Evolutionary conservation across 805 yeast genomes (phyloP), one percentile per base, ranked within the genome.

Genomic region (Candida coleopterorum): DNA sequence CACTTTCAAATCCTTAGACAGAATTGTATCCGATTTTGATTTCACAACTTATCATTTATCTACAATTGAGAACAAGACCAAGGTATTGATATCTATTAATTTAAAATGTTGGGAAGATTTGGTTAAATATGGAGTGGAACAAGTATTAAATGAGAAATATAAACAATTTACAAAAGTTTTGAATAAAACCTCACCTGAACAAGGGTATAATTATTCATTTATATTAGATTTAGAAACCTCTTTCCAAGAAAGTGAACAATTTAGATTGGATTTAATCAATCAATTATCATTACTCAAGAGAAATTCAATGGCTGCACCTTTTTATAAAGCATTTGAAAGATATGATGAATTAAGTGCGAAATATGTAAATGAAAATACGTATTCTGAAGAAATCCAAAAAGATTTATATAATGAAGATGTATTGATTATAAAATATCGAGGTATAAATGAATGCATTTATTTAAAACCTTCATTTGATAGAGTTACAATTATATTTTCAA

Each of bases 401-500:
- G 70, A 65, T 39, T 59, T 67, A 39, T 61, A 62, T 31, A 69
- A 72, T 23, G 80, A 79, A 44, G 74, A 74, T 35, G 82, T 81
- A 3, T 69, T 81, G 63, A 74, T 75, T 16, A 70, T 93, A 39
- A 79, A 83, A 58, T 90, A 93, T 65, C 81, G 99, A 55, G 97
- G 93, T 39, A 48, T 51, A 25, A 87, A 84, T 49, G 99, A 93
- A 60, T 76, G 88, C 39, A 87, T 93, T 53, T 93, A 77, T 58
- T 79, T 93, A 54, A 81, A 82, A 59, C 95, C 99, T 4, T 79
- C 94, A 23, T 86, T 82, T 55, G 99, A 93, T 62, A 81, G 99
- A 60, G 96, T 93, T 37, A 93, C 99, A 1, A 97, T 90, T 26
- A 84, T 93, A 32, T 93, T 93, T 64, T 86, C 95, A 33, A 93